Base-by-base conservation (phyloP, 1,284 basidiomycete species). In the Fomitopsis schrenkii region DNA sequence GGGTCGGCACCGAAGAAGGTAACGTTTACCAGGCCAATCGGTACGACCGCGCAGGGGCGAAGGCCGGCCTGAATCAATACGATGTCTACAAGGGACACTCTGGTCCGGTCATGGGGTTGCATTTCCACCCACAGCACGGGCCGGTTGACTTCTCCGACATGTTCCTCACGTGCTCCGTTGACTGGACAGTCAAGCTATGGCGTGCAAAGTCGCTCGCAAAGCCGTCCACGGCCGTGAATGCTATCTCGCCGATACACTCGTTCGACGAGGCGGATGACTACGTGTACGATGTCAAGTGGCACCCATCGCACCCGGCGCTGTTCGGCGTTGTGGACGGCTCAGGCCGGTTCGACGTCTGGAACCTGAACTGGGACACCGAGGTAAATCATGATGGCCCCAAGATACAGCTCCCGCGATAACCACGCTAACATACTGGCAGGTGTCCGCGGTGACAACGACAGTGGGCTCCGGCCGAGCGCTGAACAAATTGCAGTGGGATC, bases 221-320 rank as follows among this genome's bases (percentile, higher is more conserved):
- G 74, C 81, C 86, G 22, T 76, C 76, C 33, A 86, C 87, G 14
- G 74, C 80, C 28, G 77, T 79, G 30, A 83, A 87, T 62, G 75
- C 75, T 7, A 81, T 95, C 26, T 59, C 83, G 1, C 93, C 96
- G 1, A 68, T 97, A 19, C 91, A 95, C 73, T 94, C 92, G 48
- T 97, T 98, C 69, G 96, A 99, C 68, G 96, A 98, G 75, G 90
- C 94, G 12, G 94, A 95, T 73, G 97, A 99, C 74, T 98, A 98
- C 72, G 94, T 99, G n/a, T 98, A 97, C 76, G 97, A 98, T 76
- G 95, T 95, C 55, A 91, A 90, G 72, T 99, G 97, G 97, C 96
- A 98, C 74, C 95, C 96, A 1, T 80, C 86, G 30, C 96, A 99
- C 74, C 97, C 97, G 4, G 94, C 95, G 0, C 64, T 97, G 48